Conservation (phyloP, 2,329 filamentous ascomycete species). For the Ceratocystis destructans region DNA sequence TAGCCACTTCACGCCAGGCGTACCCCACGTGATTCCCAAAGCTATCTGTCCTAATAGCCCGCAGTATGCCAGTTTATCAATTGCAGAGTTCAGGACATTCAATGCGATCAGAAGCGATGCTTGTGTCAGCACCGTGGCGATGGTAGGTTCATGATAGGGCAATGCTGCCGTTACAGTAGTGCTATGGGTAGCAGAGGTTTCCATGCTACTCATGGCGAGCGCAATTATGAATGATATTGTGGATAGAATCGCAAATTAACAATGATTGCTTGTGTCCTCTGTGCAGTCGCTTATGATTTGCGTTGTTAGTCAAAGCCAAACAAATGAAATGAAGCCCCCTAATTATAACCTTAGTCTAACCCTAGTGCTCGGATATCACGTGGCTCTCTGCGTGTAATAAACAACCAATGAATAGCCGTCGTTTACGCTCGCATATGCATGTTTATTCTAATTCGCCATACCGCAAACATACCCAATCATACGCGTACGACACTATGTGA, state of each 20-base stretch:
- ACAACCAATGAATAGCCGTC: no score
- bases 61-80: conserved; percentile 51
- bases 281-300: no score
- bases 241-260: background rate
- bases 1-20: conserved; percentile 50
- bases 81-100: conserved; percentile 41
- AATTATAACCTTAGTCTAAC: no score
- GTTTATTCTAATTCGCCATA: background rate
- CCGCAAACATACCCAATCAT: no score
- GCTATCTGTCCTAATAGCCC: conserved; percentile 60
- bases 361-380: no score
- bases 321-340: no score
- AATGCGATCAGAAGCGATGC: conserved; percentile 49
- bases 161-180: background rate
- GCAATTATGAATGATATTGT: no score
- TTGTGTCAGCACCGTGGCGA: conserved; percentile 21
- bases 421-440: background rate
- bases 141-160: background rate
- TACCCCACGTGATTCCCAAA: conserved; percentile 56
- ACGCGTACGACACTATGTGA: background rate
- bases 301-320: no score
- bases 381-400: no score
- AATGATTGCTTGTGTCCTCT: background rate
- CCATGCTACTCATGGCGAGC: background rate
- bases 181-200: background rate